Percentiles rank a stretch among this genome's conserved stretches.
These are phyloP conservation scores for Pichia thaimueangensis DNA, from an alignment of 805 yeast species.

Conservation along the genomic window DNA sequence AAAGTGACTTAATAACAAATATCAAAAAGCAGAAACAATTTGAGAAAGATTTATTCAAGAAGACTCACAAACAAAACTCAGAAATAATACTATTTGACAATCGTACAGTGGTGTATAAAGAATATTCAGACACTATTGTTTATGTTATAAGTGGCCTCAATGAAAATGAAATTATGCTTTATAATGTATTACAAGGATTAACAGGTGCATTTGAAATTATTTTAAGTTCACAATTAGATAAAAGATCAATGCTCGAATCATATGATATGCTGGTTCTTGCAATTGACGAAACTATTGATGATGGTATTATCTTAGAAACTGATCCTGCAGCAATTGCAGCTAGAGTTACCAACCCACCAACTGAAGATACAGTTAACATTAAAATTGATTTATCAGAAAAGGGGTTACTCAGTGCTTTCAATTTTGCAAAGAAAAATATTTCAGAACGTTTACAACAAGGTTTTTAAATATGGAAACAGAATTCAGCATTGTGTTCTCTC, in stretches of 20 bases:
- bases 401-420: conserved; percentile 77
- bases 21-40: conserved; percentile 65
- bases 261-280: conserved; percentile 84
- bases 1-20: conserved; percentile 26
- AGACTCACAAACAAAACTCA: conserved; percentile 73
- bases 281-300: conserved; percentile 88
- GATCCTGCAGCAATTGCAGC: conserved; percentile 83
- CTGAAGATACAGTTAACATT: conserved; percentile 53
- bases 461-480: no score
- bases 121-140: conserved; percentile 66
- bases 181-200: conserved; percentile 68
- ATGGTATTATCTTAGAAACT: conserved; percentile 86
- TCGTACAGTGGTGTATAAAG: conserved; percentile 80
- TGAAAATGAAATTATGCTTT: conserved; percentile 82
- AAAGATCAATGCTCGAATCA: conserved; percentile 66
- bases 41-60: conserved; percentile 63
- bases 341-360: conserved; percentile 85
- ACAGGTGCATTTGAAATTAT: conserved; percentile 77
- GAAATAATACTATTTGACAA: conserved; percentile 78
- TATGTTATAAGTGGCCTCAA: conserved; percentile 66
- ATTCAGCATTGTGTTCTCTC: no score
- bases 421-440: conserved; percentile 72
- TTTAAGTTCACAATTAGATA: conserved; percentile 66
- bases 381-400: conserved; percentile 65
- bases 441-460: conserved; percentile 37